Percentiles rank a stretch among this genome's conserved stretches.
Evolutionary conservation across 495 filamentous ascomycete genomes (phyloP).

Genomic region (Neurospora tetraspora): DNA sequence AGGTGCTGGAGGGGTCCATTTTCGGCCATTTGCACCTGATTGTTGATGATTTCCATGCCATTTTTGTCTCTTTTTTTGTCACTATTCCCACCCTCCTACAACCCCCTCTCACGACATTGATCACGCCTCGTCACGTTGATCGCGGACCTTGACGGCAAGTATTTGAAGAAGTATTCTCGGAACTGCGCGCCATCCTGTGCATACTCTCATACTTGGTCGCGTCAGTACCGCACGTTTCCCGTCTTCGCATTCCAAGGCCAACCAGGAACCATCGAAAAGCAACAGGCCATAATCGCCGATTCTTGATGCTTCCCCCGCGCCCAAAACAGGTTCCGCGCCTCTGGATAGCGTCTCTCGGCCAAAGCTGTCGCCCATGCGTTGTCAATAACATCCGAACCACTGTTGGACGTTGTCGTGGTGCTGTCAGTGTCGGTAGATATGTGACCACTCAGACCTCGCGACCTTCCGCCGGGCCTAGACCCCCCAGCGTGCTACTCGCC

Average conservation of each 20-base stretch:
- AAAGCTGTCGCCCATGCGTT: neutral
- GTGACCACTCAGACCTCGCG: neutral
- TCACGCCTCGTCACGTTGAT: neutral
- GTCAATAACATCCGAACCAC: constrained; percentile 6
- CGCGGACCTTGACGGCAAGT: neutral
- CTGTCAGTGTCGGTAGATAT: neutral
- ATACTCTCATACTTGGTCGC: neutral
- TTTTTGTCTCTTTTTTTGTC: neutral
- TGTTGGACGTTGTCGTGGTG: constrained; percentile 9
- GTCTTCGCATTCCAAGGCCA: neutral
- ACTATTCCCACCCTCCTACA: neutral
- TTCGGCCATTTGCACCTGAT: neutral
- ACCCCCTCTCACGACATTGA: neutral
- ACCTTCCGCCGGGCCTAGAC: constrained; percentile 5
- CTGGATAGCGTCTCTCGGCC: constrained; percentile 17
- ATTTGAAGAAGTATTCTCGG: neutral
- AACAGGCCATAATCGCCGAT: constrained; percentile 7
- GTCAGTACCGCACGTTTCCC: neutral
- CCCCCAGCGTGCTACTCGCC: neutral
- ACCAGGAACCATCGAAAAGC: neutral
- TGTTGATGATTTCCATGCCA: neutral
- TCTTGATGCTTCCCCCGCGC: constrained; percentile 22
- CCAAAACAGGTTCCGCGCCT: constrained; percentile 13
- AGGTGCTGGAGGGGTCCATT: neutral
- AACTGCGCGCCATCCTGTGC: neutral